phyloP scores from a whole-genome alignment of 2,329 filamentous ascomycete species.

The Cladosporium austrohemisphaericum region DNA sequence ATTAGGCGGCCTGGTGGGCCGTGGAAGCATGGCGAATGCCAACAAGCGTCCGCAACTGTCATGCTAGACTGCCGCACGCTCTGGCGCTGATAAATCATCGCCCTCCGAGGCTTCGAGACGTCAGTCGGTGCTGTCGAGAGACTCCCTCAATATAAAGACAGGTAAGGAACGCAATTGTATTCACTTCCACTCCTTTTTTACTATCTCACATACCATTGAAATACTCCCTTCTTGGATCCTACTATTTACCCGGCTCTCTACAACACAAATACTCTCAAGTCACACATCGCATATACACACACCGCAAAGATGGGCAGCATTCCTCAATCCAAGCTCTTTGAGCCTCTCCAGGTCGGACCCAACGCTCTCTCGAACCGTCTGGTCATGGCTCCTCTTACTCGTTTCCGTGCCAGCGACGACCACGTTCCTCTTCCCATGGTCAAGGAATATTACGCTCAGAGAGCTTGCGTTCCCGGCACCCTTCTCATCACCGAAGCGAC shows the following conservation, averaged over 20 bases:
- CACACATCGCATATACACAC: background rate
- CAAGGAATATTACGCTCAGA: slow-evolving; percentile 36
- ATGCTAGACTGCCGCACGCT: slow-evolving; percentile 3
- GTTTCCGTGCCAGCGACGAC: slow-evolving; percentile 45
- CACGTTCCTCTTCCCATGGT: slow-evolving; percentile 23
- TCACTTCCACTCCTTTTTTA: background rate
- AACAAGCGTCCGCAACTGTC: slow-evolving; percentile 1
- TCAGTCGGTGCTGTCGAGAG: background rate
- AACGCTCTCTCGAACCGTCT: slow-evolving; percentile 46
- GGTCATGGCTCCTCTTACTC: slow-evolving; percentile 56
- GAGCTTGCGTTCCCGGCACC: slow-evolving; percentile 31
- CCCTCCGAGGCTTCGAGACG: background rate
- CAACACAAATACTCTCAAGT: background rate
- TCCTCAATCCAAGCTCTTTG: slow-evolving; percentile 31
- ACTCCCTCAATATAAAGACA: background rate
- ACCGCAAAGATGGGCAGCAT: slow-evolving; percentile 13
- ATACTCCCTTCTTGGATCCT: background rate
- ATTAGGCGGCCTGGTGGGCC: no score
- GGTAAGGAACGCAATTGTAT: background rate
- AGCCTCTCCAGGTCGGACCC: slow-evolving; percentile 42
- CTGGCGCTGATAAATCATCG: slow-evolving; percentile 14
- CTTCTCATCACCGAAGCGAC: slow-evolving; percentile 35
- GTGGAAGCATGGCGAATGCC: slow-evolving; percentile 11
- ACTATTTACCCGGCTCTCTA: background rate
- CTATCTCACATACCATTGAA: background rate